Evolutionary conservation across 371 early-diverging fungal species (phyloP).

Genomic region (Lichtheimia hyalospora): DNA sequence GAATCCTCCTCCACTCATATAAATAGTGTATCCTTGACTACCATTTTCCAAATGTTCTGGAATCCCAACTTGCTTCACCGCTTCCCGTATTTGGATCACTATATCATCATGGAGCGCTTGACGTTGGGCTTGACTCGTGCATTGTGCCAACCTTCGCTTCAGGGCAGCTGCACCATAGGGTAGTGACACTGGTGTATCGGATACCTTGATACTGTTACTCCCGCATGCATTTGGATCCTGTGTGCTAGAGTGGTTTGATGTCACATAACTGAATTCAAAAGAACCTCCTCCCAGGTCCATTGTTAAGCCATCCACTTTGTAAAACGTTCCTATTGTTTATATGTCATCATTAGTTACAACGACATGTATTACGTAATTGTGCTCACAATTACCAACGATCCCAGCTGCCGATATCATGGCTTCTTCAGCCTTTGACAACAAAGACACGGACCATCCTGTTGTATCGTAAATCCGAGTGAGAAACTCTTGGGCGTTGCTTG

Average conservation of each 20-base stretch:
- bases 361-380: background rate
- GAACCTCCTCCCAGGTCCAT: conserved; percentile 70
- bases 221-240: background rate
- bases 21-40: conserved; percentile 35
- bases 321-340: conserved; percentile 44
- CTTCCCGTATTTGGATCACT: conserved; percentile 25
- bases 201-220: conserved; percentile 33
- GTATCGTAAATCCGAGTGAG: conserved; percentile 42
- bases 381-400: conserved; percentile 43
- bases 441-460: conserved; percentile 52
- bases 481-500: conserved; percentile 56
- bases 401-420: conserved; percentile 64
- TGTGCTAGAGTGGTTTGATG: background rate
- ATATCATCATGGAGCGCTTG: conserved; percentile 42
- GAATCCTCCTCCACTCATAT: conserved; percentile 66
- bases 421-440: conserved; percentile 57
- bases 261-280: conserved; percentile 63
- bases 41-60: conserved; percentile 25
- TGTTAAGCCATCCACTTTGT: conserved; percentile 57
- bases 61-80: conserved; percentile 28
- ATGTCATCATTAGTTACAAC: background rate
- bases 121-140: conserved; percentile 29
- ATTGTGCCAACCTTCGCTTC: conserved; percentile 35
- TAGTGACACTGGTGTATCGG: conserved; percentile 55
- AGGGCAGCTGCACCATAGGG: conserved; percentile 64